A percentile compares a stretch with the other conserved stretches of the same genome.
These are phyloP conservation scores for Nepenthes mirabilis DNA, from an alignment of 148 eudicot genomes.

Conservation along the genomic window DNA sequence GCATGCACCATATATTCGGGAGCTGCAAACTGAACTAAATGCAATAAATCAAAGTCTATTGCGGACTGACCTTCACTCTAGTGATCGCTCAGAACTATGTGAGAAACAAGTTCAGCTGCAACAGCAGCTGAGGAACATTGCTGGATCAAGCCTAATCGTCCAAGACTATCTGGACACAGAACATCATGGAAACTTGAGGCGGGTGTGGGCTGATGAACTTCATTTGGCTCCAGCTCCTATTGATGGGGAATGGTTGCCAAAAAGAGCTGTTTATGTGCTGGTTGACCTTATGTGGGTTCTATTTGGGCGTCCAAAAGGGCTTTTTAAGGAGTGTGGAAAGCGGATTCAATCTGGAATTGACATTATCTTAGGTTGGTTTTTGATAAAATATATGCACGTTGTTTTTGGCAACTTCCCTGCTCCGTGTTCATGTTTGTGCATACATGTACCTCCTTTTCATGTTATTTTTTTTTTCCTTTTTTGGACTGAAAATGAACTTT, in stretches of 20 bases:
- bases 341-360: constrained; percentile 81
- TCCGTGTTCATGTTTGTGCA: neutral
- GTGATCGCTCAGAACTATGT: constrained; percentile 42
- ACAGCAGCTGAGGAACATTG: constrained; percentile 38
- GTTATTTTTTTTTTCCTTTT: too few species aligned
- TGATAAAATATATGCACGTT: too few species aligned
- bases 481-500: too few species aligned
- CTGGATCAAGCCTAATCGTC: constrained; percentile 21
- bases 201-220: constrained; percentile 55
- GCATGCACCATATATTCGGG: constrained; percentile 34
- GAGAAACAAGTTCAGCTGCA: constrained; percentile 54
- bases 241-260: constrained; percentile 98
- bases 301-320: constrained; percentile 87
- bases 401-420: neutral
- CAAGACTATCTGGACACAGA: constrained; percentile 43
- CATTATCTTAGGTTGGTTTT: constrained; percentile 55
- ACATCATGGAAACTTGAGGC: constrained; percentile 48
- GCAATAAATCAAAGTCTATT: constrained; percentile 39
- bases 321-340: constrained; percentile 77
- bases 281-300: constrained; percentile 80
- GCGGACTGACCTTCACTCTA: constrained; percentile 38
- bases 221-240: constrained; percentile 87
- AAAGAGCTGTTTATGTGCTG: constrained; percentile 77
- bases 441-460: too few species aligned
- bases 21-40: constrained; percentile 51